These are phyloP conservation scores for Fusarium hostae DNA, from an alignment of 2,329 filamentous ascomycete genomes.

Conservation along the genomic window DNA sequence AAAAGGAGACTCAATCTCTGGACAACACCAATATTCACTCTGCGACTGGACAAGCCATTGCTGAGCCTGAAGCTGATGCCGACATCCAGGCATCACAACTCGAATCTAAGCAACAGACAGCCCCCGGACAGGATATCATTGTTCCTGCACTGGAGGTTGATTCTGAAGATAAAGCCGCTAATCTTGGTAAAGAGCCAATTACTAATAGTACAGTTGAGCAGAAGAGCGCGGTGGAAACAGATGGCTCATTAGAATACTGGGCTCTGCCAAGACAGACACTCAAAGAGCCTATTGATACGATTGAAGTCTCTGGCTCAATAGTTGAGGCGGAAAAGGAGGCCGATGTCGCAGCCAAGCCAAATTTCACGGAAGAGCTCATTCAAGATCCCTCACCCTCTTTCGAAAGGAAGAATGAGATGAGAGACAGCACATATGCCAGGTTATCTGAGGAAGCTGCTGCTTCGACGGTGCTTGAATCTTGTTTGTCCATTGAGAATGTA, in stretches of 20 bases:
- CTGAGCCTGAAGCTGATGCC: slow-evolving; percentile 29
- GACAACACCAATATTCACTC: slow-evolving; percentile 25
- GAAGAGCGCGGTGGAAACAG: background rate
- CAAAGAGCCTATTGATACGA: slow-evolving; percentile 1
- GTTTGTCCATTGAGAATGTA: slow-evolving; percentile 1
- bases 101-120: slow-evolving; percentile 30
- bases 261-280: background rate
- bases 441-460: background rate
- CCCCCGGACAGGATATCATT: slow-evolving; percentile 33
- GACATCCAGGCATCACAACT: slow-evolving; percentile 14
- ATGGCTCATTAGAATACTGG: background rate
- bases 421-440: slow-evolving; percentile 11
- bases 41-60: slow-evolving; percentile 26
- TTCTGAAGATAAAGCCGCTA: slow-evolving; percentile 24
- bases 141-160: slow-evolving; percentile 35
- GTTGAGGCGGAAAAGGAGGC: background rate
- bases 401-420: slow-evolving; percentile 33
- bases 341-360: background rate
- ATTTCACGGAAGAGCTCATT: background rate
- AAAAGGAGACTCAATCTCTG: slow-evolving; percentile 41
- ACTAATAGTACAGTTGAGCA: slow-evolving; percentile 31
- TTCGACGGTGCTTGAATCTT: background rate
- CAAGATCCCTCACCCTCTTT: slow-evolving; percentile 4
- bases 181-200: slow-evolving; percentile 8
- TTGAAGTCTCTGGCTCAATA: background rate